A percentile compares a stretch with the other conserved stretches of the same genome.
These are phyloP conservation scores for Triticum timopheevii DNA, from an alignment of 176 grass and related monocot species.

Conservation along the genomic window DNA sequence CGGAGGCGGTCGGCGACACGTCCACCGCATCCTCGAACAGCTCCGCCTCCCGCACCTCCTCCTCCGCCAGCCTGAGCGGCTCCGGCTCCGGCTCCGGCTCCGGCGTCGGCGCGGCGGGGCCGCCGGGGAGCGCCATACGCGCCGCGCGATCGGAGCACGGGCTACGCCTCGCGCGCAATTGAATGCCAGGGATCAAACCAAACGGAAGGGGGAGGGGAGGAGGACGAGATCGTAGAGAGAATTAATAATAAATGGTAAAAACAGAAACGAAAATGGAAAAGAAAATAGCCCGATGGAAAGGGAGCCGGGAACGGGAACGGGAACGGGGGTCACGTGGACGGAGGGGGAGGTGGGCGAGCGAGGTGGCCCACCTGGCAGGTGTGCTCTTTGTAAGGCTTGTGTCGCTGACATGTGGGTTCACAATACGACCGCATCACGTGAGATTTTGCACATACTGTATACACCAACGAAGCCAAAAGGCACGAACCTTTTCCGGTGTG, in stretches of 20 bases:
- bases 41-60: slow-evolving; percentile 29
- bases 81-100: slow-evolving; percentile 3
- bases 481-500: background rate
- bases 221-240: slow-evolving; percentile 31
- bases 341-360: background rate
- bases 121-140: slow-evolving; percentile 40
- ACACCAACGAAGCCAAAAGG: background rate
- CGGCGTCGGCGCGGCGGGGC: slow-evolving; percentile 11
- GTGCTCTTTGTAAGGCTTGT: background rate
- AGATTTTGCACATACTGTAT: background rate
- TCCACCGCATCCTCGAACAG: slow-evolving; percentile 40
- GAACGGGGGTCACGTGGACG: slow-evolving; percentile 5
- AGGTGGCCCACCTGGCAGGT: background rate
- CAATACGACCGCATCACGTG: background rate
- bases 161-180: background rate
- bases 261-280: background rate
- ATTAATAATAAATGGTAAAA: slow-evolving; percentile 32
- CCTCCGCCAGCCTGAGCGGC: slow-evolving; percentile 13
- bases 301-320: background rate
- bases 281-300: slow-evolving; percentile 7
- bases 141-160: slow-evolving; percentile 18
- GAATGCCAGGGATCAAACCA: slow-evolving; percentile 35
- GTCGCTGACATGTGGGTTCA: background rate
- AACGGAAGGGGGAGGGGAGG: background rate
- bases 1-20: slow-evolving; percentile 18